These are phyloP conservation scores for Zasmidium citrigriseum DNA, from an alignment of 2,329 filamentous ascomycete genomes.

Conservation along the genomic window DNA sequence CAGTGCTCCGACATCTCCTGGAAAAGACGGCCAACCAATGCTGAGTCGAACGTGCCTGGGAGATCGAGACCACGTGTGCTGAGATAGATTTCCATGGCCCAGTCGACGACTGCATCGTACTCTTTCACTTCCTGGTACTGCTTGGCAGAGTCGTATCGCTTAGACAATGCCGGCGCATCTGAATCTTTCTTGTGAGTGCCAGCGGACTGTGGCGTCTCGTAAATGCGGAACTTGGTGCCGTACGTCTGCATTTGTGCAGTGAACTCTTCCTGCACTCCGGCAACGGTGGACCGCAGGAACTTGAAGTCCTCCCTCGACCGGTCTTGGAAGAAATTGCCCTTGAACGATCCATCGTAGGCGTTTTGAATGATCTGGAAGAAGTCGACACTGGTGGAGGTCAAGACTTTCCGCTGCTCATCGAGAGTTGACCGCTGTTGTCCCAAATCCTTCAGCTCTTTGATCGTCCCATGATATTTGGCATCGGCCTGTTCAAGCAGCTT, in stretches of 20 bases:
- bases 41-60: conserved; percentile 61
- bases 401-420: conserved; percentile 50
- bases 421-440: conserved; percentile 51
- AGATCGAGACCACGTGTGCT: conserved; percentile 58
- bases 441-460: conserved; percentile 44
- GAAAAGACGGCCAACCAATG: conserved; percentile 62
- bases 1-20: conserved; percentile 59
- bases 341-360: conserved; percentile 56
- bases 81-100: conserved; percentile 63
- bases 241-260: conserved; percentile 42
- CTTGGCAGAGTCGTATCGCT: conserved; percentile 17
- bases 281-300: conserved; percentile 57
- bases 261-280: conserved; percentile 53
- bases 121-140: conserved; percentile 26
- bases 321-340: conserved; percentile 52
- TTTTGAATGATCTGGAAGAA: conserved; percentile 50
- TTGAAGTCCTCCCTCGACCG: conserved; percentile 29
- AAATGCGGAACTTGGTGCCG: conserved; percentile 46
- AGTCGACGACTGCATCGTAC: conserved; percentile 41
- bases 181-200: conserved; percentile 18
- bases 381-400: conserved; percentile 48
- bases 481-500: conserved; percentile 35
- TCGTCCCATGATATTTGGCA: conserved; percentile 29
- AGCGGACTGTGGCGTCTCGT: conserved; percentile 13
- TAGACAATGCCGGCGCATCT: conserved; percentile 16